Evolutionary conservation across 495 filamentous ascomycete genomes (phyloP), one percentile per base, ranked within the genome.

Genomic region (Neurospora sp.): DNA sequence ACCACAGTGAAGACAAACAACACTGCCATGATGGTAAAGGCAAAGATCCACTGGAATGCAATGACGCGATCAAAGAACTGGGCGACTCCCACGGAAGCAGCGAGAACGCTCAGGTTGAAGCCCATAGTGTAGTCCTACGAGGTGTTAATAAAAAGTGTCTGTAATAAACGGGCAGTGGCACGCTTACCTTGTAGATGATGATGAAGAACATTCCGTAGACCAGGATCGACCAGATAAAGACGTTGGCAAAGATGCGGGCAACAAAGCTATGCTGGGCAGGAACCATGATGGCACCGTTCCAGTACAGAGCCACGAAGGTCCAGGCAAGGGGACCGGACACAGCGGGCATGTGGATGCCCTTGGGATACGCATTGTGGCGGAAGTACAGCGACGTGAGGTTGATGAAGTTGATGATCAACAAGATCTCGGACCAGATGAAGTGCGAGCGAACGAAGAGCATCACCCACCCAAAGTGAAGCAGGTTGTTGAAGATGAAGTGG

Each of bases 1-100:
- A 88, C 82, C 1, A 91, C 70, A 2, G 91, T 92, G 3, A 85
- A 79, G 11, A 93, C 77, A 77, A 94, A 89, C 70, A 96, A 87
- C 46, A 93, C 79, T 1, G 84, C 89, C 86, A 94, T 94, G 80
- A 96, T 91, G 74, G 88, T 85, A 77, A 96, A 94, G 39, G 93
- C 93, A 79, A 96, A 97, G 81, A 94, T 94, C 94, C 92, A 96
- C 83, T 97, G 94, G 72, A 96, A 82, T 2, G 92, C 89, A 74
- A 94, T 86, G 46, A 89, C 78, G 80, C 92, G 90, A 77, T 87
- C 85, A 46, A 88, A 81, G 81, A 96, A 88, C 79, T 97, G 93
- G 18, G 87, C 86, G 18, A 96, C 88, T 12, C 92, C 93, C 69
- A 96, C 86, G 12, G 92, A 90, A 12, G 92, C 88, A 3, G 88